Base-by-base conservation (phyloP, 2,329 filamentous ascomycete genomes). In the Dothistroma pini region DNA sequence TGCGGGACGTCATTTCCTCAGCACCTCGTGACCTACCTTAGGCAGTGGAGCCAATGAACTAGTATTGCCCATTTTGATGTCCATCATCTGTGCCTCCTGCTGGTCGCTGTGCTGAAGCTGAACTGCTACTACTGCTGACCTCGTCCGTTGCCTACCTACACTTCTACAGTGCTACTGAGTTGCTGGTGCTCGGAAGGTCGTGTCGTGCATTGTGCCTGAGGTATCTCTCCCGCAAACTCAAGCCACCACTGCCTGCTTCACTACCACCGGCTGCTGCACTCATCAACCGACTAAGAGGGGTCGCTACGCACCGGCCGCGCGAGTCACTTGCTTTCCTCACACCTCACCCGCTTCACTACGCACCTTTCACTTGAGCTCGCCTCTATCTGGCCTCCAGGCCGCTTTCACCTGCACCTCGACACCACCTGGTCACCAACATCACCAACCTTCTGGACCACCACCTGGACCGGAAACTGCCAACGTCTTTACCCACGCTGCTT, bases 11-110 rank as follows among this genome's bases (percentile, higher is more conserved):
- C 41, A 44, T 44, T 44, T 44, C 41, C n/a, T n/a, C 2, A 38
- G 35, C 35, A 19, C 41, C 41, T 44, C 41, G 41, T 44, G 41
- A 44, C 41, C 41, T 19, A 19, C 9, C 16, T 19, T n/a, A 8
- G 14, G n/a, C 16, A 44, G 14, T n/a, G 14, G 41, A 19, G 41
- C 41, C 41, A 19, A 53, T 31, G 22, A 53, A 31, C 22, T 31
- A 29, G 51, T 53, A 53, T 53, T 53, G 51, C 51, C 51, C 25
- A 53, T 31, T 53, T 53, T 53, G 51, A 53, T 53, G 34, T 21
- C 31, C 22, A 32, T 53, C 31, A 32, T 53, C 50, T 44, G 38
- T 44, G 38, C 38, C 38, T 44, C 38, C 38, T 44, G 38, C 38
- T 44, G 38, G 21, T 25, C 48, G 21, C 29, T 21, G 48, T 51